Base-by-base conservation (phyloP, 331 rosid species). In the Quercus lobata region DNA sequence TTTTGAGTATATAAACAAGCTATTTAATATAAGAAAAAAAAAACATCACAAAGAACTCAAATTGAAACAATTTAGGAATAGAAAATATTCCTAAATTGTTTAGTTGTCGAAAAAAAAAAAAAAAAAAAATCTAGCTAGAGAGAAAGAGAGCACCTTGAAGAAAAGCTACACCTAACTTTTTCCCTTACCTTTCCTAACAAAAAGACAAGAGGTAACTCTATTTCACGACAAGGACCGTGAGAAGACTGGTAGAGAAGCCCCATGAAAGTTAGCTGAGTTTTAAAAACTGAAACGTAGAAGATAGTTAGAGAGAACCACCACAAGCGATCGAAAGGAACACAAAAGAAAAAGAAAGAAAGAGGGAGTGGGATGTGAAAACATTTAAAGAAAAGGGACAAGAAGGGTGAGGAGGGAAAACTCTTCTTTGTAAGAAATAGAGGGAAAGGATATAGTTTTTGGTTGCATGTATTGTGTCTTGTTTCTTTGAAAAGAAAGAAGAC, bases 221-320 rank as follows among this genome's bases (percentile, higher is more conserved):
- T 63, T 21, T 22, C 37, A 78, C 25, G 78, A 62, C 58, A 25
- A 27, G 37, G n/a, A 32, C 5, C 29, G 32, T 75, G 22, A 29
- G 53, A 75, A 71, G 84, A 82, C 84, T 74, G 84, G 81, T 70
- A 74, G 49, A 32, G 68, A 68, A 63, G 30, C 52, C 32, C 11
- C 72, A 5, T 53, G 27, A 55, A 76, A 55, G 75, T 80, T 62
- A 9, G 76, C 35, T 76, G 32, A 21, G 61, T 52, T 74, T 25
- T 49, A 14, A 2, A 10, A 12, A 35, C 55, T 57, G 7, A 34
- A 19, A 61, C 60, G 15, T 2, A 19, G 14, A 24, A 69, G 52
- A 57, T 37, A 53, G 12, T 19, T 58, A 58, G 53, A n/a, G 14
- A 18, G 52, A 34, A 19, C 11, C 0, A 34, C 10, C n/a, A 29